phyloP scores from a whole-genome alignment of 352 stramenopile genomes.

The Globisporangium barbulae region DNA sequence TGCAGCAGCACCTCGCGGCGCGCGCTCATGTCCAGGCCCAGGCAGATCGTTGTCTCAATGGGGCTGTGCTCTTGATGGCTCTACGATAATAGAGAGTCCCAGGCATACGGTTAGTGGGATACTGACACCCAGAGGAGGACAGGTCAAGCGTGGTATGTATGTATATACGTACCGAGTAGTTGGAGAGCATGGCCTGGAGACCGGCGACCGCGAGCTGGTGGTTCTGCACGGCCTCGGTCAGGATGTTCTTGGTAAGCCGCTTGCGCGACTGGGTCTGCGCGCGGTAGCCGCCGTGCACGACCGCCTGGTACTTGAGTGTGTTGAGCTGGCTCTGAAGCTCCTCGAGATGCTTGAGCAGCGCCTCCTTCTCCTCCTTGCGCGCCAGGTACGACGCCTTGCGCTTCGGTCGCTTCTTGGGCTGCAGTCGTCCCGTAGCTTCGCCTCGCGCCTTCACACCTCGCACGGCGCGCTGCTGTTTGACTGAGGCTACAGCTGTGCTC shows the following conservation, averaged over 20 bases:
- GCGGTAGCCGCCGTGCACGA: constrained; percentile 4
- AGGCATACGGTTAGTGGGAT: not conserved
- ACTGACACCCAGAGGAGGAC: not conserved
- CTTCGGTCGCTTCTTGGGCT: constrained; percentile 13
- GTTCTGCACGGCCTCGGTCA: constrained; percentile 12
- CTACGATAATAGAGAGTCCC: constrained; percentile 15
- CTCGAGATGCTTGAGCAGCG: constrained; percentile 29
- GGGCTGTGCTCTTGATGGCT: constrained; percentile 31
- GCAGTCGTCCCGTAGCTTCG: not conserved
- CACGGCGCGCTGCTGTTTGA: too few relatives aligned
- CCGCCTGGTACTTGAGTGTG: constrained; percentile 20
- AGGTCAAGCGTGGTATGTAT: not conserved
- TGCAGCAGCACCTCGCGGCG: constrained; percentile 29
- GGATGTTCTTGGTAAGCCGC: constrained; percentile 9
- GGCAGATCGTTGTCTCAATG: constrained; percentile 42
- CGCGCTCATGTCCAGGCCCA: constrained; percentile 27
- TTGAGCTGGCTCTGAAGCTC: constrained; percentile 25
- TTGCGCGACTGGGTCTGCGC: constrained; percentile 15
- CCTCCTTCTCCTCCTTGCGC: constrained; percentile 32
- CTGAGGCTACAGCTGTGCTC: too few relatives aligned
- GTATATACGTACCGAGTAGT: constrained; percentile 13
- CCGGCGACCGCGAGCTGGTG: constrained; percentile 16
- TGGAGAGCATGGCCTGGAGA: constrained; percentile 16
- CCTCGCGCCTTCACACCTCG: not conserved
- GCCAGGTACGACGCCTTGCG: constrained; percentile 13